Evolutionary conservation across 441 rosid genomes (phyloP).

Genomic region (Erodium moschatum): DNA sequence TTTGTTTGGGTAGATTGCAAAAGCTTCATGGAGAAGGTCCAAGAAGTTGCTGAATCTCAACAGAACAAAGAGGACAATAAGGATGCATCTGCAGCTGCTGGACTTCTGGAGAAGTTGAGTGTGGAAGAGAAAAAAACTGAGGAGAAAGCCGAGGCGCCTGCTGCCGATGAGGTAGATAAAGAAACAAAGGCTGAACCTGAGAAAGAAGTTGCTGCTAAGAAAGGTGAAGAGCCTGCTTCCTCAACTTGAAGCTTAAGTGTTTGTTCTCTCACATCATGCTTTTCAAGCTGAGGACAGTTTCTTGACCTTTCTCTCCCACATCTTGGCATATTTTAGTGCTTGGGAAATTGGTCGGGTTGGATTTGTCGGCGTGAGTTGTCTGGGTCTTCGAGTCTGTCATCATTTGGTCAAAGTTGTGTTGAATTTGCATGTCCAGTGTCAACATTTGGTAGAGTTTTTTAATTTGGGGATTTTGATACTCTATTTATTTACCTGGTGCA

Average conservation of each 20-base stretch:
- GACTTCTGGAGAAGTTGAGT: slow-evolving; percentile 55
- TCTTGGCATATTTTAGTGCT: slow-evolving; percentile 16
- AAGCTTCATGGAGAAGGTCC: slow-evolving; percentile 58
- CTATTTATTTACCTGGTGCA: not conserved
- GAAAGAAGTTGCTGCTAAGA: slow-evolving; percentile 33
- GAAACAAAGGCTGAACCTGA: slow-evolving; percentile 24
- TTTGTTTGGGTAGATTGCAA: slow-evolving; percentile 46
- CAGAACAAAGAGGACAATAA: slow-evolving; percentile 48
- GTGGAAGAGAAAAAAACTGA: slow-evolving; percentile 53
- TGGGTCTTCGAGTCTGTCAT: slow-evolving; percentile 29
- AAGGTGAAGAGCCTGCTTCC: slow-evolving; percentile 35
- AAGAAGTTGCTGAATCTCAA: slow-evolving; percentile 62
- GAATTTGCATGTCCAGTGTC: slow-evolving; percentile 20
- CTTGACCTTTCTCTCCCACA: slow-evolving; percentile 17
- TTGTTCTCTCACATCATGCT: slow-evolving; percentile 11
- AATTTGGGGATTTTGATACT: not conserved
- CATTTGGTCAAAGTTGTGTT: slow-evolving; percentile 21
- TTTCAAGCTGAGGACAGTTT: slow-evolving; percentile 19
- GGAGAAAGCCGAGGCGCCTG: slow-evolving; percentile 32
- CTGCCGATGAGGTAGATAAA: slow-evolving; percentile 26
- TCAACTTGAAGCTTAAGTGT: slow-evolving; percentile 29
- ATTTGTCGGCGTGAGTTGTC: slow-evolving; percentile 27
- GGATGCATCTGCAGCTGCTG: slow-evolving; percentile 60
- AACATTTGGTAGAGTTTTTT: not conserved
- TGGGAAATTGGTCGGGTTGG: slow-evolving; percentile 20